phyloP scores from a whole-genome alignment of 805 yeast species.

The Suhomyces emberorum region DNA sequence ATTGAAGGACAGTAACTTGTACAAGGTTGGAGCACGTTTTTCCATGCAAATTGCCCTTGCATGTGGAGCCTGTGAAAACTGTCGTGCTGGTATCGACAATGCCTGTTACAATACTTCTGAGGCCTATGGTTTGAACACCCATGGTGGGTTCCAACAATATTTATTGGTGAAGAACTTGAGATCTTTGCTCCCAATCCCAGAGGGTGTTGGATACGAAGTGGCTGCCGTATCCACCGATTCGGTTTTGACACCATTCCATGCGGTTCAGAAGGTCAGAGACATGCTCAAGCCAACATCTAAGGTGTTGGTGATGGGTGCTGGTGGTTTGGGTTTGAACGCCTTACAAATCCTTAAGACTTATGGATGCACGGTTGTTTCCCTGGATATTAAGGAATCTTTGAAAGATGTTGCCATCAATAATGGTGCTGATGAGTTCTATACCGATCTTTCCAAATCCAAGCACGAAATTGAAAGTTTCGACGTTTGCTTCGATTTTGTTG shows the following conservation, averaged over 20 bases:
- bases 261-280: constrained; percentile 33
- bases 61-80: constrained; percentile 34
- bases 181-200: constrained; percentile 37
- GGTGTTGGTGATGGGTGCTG: constrained; percentile 39
- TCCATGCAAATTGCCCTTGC: constrained; percentile 26
- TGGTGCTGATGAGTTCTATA: constrained; percentile 44
- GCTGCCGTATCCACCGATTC: constrained; percentile 44
- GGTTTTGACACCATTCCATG: constrained; percentile 42
- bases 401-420: constrained; percentile 22
- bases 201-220: constrained; percentile 33
- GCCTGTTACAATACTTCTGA: constrained; percentile 18
- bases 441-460: constrained; percentile 23
- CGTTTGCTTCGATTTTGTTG: constrained; percentile 37
- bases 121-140: constrained; percentile 35
- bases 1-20: constrained; percentile 20
- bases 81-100: constrained; percentile 35
- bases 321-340: constrained; percentile 44
- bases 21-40: constrained; percentile 28
- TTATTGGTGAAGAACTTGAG: constrained; percentile 34
- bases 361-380: constrained; percentile 32
- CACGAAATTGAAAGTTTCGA: constrained; percentile 36
- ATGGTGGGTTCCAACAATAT: constrained; percentile 43
- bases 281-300: constrained; percentile 30
- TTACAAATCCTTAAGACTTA: constrained; percentile 34
- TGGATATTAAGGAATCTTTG: constrained; percentile 30